phyloP scores from a whole-genome alignment of 1,284 basidiomycete species.

The Pseudozyma sp. region DNA sequence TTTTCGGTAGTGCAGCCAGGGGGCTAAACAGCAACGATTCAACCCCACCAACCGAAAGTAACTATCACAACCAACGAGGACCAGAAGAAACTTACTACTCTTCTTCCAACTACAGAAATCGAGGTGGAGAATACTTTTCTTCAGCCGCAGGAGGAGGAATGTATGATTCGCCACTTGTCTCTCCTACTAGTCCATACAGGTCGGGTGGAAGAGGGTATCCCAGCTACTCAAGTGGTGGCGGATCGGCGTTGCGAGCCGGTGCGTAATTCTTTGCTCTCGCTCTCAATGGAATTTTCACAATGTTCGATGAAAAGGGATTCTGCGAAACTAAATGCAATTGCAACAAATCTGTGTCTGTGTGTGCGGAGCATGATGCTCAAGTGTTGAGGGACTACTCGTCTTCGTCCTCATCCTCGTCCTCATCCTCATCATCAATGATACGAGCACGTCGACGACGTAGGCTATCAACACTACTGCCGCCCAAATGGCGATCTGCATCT shows the following conservation, averaged over 20 bases:
- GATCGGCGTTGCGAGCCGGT: slow-evolving; percentile 11
- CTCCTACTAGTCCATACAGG: slow-evolving; percentile 10
- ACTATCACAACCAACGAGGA: background rate
- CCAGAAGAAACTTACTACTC: background rate
- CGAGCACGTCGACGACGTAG: slow-evolving; percentile 21
- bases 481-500: slow-evolving; percentile 1
- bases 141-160: background rate
- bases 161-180: slow-evolving; percentile 7
- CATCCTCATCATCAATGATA: slow-evolving; percentile 35
- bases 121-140: slow-evolving; percentile 4
- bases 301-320: too few species aligned
- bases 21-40: background rate
- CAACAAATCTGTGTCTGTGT: too few species aligned
- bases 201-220: slow-evolving; percentile 1
- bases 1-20: background rate
- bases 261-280: background rate
- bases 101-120: background rate
- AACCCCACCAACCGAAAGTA: slow-evolving; percentile 2
- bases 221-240: background rate
- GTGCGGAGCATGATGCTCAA: background rate
- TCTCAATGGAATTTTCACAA: background rate
- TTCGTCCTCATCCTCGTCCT: slow-evolving; percentile 24
- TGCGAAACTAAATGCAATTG: too few species aligned
- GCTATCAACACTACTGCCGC: slow-evolving; percentile 28
- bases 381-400: background rate